Evolutionary conservation across 108 stramenopile species (phyloP), one percentile per base, ranked within the genome.

Genomic region (Fragilaria radians): DNA sequence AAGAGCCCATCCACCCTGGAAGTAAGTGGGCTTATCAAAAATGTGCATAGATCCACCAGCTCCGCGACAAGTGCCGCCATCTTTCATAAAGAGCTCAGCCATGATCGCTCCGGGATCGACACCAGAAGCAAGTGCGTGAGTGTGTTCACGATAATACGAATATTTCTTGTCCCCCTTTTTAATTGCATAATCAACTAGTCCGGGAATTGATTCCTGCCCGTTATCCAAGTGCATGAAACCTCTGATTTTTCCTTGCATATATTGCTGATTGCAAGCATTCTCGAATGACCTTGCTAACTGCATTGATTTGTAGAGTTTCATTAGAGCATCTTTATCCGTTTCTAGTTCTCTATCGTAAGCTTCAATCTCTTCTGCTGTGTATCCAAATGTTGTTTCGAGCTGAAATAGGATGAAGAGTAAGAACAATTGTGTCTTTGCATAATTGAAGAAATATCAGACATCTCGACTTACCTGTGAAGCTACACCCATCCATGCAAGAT

Each of bases 221-320:
- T 98, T 98, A 69, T 98, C 97, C 52, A 98, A 74, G 78, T 98
- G 97, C 97, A 98, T 98, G 64, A 98, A 98, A 46, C 97, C 97
- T 61, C 97, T 86, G 53, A 95, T 95, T 67, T 88, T 91, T 32
- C 92, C 95, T 60, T 96, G 95, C 97, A 98, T 98, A 83, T 98
- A 98, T 33, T 92, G 87, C 68, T 96, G 95, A 77, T 96, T 96
- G 84, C 97, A 98, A 34, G 97, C 95, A 69, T 98, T 98, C 63
- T 98, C 97, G 60, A 98, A 98, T 52, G 82, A 85, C 48, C 97
- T 86, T 30, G 88, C 88, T 76, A 95, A 52, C 62, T 86, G 80
- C 80, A 95, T 89, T 52, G 88, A 77, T 54, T 86, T 84, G 86
- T 96, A 93, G 30, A 85, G 54, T 52, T 90, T 70, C 61, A 89